A percentile compares a stretch with the other conserved stretches of the same genome.
These are phyloP conservation scores for Odontarrhena argentea DNA, from an alignment of 345 rosid genomes.

Conservation along the genomic window DNA sequence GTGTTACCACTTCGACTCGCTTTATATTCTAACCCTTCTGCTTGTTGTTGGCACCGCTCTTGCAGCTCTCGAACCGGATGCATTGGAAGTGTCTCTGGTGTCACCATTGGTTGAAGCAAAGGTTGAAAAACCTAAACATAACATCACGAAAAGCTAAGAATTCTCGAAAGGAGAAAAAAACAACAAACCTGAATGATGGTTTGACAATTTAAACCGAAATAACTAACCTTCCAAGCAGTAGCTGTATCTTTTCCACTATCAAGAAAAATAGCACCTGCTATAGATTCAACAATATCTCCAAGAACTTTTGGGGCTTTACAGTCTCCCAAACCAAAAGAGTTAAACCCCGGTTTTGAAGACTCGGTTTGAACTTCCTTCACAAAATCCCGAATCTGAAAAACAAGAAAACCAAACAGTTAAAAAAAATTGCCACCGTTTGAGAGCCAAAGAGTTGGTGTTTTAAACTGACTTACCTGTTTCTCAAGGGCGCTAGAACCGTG, in stretches of 20 bases:
- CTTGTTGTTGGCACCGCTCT: conserved; percentile 98
- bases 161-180: not conserved
- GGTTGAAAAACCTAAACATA: conserved; percentile 79
- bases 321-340: conserved; percentile 97
- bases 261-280: conserved; percentile 96
- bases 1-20: conserved; percentile 81
- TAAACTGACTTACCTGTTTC: conserved; percentile 59
- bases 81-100: conserved; percentile 98
- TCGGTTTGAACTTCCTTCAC: conserved; percentile 86
- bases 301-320: conserved; percentile 99
- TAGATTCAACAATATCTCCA: conserved; percentile 94
- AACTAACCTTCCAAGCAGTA: conserved; percentile 87
- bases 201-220: conserved; percentile 9
- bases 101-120: conserved; percentile 94
- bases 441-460: conserved; percentile 4
- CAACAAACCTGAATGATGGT: not conserved
- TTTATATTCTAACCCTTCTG: conserved; percentile 95
- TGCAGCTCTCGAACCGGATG: conserved; percentile 99
- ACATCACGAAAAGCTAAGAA: not conserved
- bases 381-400: conserved; percentile 81
- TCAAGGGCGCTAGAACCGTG: conserved; percentile 99
- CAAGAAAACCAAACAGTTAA: not conserved
- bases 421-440: not conserved
- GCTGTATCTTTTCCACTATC: conserved; percentile 77
- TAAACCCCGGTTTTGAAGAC: conserved; percentile 80